Evolutionary conservation across 768 basidiomycete species (phyloP).

Genomic region (Boletus edulis): DNA sequence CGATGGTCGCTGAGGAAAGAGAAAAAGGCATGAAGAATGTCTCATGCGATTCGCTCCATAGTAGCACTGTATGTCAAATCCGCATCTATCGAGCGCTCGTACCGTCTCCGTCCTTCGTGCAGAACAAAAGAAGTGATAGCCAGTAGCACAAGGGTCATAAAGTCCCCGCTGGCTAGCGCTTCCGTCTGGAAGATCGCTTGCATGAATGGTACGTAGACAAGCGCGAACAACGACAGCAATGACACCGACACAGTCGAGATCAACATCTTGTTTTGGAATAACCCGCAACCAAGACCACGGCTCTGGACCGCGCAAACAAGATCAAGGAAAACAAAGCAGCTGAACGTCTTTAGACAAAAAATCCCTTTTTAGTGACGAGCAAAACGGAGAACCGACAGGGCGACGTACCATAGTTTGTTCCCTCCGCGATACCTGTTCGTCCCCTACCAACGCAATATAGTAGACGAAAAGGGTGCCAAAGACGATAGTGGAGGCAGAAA

Average conservation of each 20-base stretch:
- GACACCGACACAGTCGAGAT: conserved; percentile 85
- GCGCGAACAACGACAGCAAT: conserved; percentile 75
- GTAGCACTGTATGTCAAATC: conserved; percentile 48
- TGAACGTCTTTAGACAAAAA: conserved; percentile 72
- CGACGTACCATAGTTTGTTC: conserved; percentile 93
- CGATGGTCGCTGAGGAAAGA: too few species aligned
- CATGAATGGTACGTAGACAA: conserved; percentile 90
- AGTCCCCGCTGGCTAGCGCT: conserved; percentile 64
- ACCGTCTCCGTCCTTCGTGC: conserved; percentile 79
- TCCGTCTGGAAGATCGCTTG: conserved; percentile 94
- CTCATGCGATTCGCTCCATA: conserved; percentile 63
- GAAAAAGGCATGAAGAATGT: not conserved
- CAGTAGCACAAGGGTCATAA: conserved; percentile 66
- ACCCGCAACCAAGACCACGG: conserved; percentile 82
- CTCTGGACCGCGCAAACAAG: conserved; percentile 94
- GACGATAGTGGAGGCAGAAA: conserved; percentile 91
- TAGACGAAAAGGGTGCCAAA: conserved; percentile 87
- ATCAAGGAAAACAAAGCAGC: conserved; percentile 96
- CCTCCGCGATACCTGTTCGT: conserved; percentile 77
- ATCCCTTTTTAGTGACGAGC: not conserved
- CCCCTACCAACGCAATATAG: conserved; percentile 67
- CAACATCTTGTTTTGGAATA: conserved; percentile 87
- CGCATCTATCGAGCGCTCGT: conserved; percentile 63
- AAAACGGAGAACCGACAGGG: not conserved
- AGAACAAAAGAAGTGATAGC: conserved; percentile 61